Evolutionary conservation across 345 rosid species (phyloP).

Genomic region (Pugionium cornutum): DNA sequence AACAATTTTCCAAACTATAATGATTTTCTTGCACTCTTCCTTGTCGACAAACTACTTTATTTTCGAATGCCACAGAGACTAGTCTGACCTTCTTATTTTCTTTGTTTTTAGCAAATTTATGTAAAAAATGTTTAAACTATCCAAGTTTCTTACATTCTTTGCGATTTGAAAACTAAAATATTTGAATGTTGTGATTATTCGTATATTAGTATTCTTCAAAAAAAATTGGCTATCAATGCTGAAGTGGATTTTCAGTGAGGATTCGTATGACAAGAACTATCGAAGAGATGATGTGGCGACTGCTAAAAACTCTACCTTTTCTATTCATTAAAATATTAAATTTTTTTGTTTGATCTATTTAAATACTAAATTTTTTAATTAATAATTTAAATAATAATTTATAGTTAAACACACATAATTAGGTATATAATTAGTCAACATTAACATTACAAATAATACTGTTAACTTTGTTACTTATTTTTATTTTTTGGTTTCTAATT

Average conservation of each 20-base stretch:
- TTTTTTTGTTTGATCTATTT: too few relatives aligned
- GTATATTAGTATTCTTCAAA: not conserved
- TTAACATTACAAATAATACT: too few relatives aligned
- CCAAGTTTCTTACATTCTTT: slow-evolving; percentile 3
- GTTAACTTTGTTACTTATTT: too few relatives aligned
- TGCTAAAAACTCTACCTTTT: not conserved
- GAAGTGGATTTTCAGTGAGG: slow-evolving; percentile 22
- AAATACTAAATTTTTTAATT: too few relatives aligned
- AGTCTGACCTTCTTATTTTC: slow-evolving; percentile 18
- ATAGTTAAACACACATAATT: too few relatives aligned
- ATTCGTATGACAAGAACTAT: slow-evolving; percentile 6
- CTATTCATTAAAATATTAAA: too few relatives aligned
- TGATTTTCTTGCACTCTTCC: slow-evolving; percentile 38
- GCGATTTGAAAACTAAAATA: not conserved
- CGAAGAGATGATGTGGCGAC: slow-evolving; percentile 2
- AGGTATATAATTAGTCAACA: too few relatives aligned
- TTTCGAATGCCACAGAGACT: slow-evolving; percentile 17
- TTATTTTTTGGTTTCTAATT: too few relatives aligned
- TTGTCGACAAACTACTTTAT: slow-evolving; percentile 37
- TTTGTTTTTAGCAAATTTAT: not conserved
- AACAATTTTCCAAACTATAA: slow-evolving; percentile 13
- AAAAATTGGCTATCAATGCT: not conserved
- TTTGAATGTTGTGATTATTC: not conserved
- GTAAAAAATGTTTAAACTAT: not conserved
- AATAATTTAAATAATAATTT: too few relatives aligned